phyloP scores from a whole-genome alignment of 352 stramenopile genomes.

The Phytophthora sp. region DNA sequence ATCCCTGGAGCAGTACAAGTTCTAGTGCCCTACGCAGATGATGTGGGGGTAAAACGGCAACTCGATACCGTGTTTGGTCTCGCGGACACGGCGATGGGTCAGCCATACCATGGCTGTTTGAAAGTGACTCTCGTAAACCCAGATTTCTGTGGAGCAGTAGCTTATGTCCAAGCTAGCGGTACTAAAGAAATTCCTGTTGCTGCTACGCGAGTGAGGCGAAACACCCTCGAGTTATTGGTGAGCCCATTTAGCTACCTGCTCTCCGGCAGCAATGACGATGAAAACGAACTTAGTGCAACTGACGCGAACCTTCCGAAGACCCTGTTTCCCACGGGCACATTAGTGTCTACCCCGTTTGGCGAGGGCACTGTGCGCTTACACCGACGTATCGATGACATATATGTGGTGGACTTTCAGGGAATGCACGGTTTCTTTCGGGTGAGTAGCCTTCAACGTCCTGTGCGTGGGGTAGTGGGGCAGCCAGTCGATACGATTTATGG shows the following conservation, averaged over 20 bases:
- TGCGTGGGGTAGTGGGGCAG: slow-evolving; percentile 62
- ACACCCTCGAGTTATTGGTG: slow-evolving; percentile 75
- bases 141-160: slow-evolving; percentile 47
- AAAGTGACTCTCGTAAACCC: slow-evolving; percentile 59
- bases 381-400: slow-evolving; percentile 57
- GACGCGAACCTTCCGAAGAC: slow-evolving; percentile 28
- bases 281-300: neutral
- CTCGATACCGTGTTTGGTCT: slow-evolving; percentile 68
- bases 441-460: slow-evolving; percentile 35
- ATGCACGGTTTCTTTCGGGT: slow-evolving; percentile 60
- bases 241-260: slow-evolving; percentile 75
- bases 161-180: slow-evolving; percentile 52
- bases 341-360: slow-evolving; percentile 73
- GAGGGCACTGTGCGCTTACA: slow-evolving; percentile 60
- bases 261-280: slow-evolving; percentile 11
- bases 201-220: slow-evolving; percentile 43
- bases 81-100: slow-evolving; percentile 52
- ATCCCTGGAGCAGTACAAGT: neutral
- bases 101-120: slow-evolving; percentile 50
- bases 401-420: slow-evolving; percentile 51
- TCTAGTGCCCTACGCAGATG: slow-evolving; percentile 45
- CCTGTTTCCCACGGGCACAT: slow-evolving; percentile 48
- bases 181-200: slow-evolving; percentile 41
- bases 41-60: slow-evolving; percentile 42
- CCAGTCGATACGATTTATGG: slow-evolving; percentile 75